Conservation (phyloP, 2,329 filamentous ascomycete species). For the Spiromastix sp. region DNA sequence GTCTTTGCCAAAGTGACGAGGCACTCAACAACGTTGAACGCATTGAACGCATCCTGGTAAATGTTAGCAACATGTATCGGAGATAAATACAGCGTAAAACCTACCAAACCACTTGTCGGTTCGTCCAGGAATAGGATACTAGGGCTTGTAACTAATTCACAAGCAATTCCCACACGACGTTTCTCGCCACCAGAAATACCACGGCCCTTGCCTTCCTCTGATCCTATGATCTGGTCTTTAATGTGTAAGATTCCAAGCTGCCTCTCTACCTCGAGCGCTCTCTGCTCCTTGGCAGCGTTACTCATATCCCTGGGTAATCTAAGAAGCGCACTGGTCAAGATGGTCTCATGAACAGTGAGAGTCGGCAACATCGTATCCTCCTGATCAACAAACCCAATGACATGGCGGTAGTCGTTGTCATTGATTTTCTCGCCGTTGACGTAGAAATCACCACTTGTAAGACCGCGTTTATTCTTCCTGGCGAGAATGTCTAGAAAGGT, state of each 20-base stretch:
- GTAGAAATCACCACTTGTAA: conserved; percentile 68
- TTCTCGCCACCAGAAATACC: conserved; percentile 98
- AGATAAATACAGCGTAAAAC: conserved; percentile 63
- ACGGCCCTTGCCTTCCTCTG: conserved; percentile 84
- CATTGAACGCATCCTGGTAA: conserved; percentile 73
- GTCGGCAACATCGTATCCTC: conserved; percentile 96
- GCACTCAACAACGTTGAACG: conserved; percentile 95
- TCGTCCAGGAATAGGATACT: conserved; percentile 97
- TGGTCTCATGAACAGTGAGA: conserved; percentile 94
- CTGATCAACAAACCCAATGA: conserved; percentile 95
- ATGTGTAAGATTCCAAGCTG: conserved; percentile 93
- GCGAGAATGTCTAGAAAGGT: conserved; percentile 94
- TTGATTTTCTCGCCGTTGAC: conserved; percentile 86
- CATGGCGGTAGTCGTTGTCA: conserved; percentile 76
- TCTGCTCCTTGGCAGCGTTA: conserved; percentile 73
- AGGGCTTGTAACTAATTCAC: conserved; percentile 92
- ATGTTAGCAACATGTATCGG: conserved; percentile 7
- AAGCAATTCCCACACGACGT: conserved; percentile 89
- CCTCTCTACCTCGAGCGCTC: conserved; percentile 85
- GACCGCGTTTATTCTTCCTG: conserved; percentile 89
- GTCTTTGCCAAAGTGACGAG: conserved; percentile 89
- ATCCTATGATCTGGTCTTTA: conserved; percentile 88
- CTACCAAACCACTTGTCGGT: conserved; percentile 80
- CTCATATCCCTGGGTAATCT: conserved; percentile 91
- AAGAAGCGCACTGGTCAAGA: conserved; percentile 83